These are phyloP conservation scores for Phytophthora boehmeriae DNA, from an alignment of 352 stramenopile species.

Conservation along the genomic window DNA sequence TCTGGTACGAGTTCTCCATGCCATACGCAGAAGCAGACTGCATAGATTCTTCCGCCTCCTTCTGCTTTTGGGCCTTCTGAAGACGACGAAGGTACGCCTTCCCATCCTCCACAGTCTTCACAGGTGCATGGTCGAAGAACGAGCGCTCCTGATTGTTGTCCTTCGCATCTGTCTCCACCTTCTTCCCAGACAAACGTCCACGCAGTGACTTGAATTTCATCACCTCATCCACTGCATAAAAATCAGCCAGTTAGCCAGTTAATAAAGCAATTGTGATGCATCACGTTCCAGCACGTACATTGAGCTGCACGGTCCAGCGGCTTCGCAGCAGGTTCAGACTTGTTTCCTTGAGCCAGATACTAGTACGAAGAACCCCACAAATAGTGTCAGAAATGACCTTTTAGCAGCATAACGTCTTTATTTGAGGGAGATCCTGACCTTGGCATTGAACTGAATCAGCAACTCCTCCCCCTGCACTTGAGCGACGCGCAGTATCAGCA, in stretches of 20 bases:
- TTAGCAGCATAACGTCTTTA: not conserved
- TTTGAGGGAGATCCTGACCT: conserved; percentile 31
- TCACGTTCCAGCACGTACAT: conserved; percentile 28
- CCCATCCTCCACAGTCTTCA: conserved; percentile 75
- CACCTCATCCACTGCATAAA: conserved; percentile 68
- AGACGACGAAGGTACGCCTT: conserved; percentile 75
- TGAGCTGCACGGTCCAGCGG: conserved; percentile 39
- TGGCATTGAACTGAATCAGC: conserved; percentile 61
- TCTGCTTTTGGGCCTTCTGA: conserved; percentile 56
- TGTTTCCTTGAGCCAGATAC: conserved; percentile 43
- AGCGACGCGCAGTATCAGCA: conserved; percentile 64
- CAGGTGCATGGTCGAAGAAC: conserved; percentile 72
- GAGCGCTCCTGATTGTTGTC: conserved; percentile 44
- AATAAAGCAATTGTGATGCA: not conserved
- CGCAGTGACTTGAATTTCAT: conserved; percentile 64
- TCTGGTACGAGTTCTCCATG: conserved; percentile 54
- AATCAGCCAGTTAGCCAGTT: not conserved
- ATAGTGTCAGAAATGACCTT: not conserved
- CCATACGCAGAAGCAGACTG: conserved; percentile 49
- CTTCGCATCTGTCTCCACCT: conserved; percentile 23
- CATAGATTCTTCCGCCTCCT: conserved; percentile 58
- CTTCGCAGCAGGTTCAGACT: conserved; percentile 16
- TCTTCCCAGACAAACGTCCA: conserved; percentile 50
- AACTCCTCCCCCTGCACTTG: conserved; percentile 72
- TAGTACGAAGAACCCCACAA: conserved; percentile 18